These are phyloP conservation scores for Mimosa bimucronata DNA, from an alignment of 306 rosid species.

Conservation along the genomic window DNA sequence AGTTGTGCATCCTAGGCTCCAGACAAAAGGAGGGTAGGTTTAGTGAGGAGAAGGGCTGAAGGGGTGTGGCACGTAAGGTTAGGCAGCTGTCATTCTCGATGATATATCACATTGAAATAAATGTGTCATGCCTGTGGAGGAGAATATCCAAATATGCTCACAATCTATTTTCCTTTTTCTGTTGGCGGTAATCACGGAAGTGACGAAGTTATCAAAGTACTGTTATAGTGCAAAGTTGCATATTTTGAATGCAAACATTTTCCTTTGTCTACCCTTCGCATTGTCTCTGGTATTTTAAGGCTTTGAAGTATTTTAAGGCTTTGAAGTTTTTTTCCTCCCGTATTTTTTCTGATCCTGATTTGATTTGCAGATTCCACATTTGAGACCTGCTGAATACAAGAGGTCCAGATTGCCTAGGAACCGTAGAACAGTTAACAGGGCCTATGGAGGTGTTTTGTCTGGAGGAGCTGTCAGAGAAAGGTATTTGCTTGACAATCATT, in stretches of 20 bases:
- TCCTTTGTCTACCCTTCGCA: neutral
- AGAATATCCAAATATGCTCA: neutral
- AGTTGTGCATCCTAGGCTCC: neutral
- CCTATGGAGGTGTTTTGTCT: conserved; percentile 67
- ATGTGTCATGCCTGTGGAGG: neutral
- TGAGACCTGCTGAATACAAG: conserved; percentile 67
- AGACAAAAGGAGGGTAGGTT: neutral
- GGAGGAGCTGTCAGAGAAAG: conserved; percentile 71
- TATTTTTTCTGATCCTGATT: conserved; percentile 9
- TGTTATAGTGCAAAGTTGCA: neutral
- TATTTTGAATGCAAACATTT: neutral
- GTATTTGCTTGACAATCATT: conserved; percentile 34
- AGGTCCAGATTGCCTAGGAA: conserved; percentile 66
- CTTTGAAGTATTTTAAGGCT: neutral
- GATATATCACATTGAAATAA: neutral
- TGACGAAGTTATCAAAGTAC: neutral
- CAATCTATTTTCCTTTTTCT: neutral
- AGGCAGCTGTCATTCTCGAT: neutral
- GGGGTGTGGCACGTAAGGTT: too few species aligned
- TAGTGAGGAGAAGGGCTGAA: neutral
- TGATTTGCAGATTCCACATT: conserved; percentile 62
- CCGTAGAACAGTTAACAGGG: conserved; percentile 65
- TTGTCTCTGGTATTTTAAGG: neutral
- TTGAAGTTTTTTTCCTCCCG: neutral
- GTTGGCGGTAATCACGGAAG: neutral